phyloP scores from a whole-genome alignment of 148 eudicot genomes.

The Hydrangea macrophylla region DNA sequence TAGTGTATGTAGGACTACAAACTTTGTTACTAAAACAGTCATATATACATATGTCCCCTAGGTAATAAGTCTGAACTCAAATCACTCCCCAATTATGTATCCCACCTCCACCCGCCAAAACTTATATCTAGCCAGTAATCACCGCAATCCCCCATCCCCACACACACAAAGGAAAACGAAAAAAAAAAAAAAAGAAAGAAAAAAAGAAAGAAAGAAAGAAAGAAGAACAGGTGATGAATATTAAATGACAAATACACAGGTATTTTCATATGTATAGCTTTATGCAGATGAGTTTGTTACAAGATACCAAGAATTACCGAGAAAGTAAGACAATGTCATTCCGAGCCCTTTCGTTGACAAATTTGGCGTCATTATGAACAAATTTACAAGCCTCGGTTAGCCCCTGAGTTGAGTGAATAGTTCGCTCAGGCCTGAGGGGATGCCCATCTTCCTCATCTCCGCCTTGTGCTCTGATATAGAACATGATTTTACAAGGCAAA shows the following conservation, averaged over 20 bases:
- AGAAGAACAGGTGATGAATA: no score
- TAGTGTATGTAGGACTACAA: no score
- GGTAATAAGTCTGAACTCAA: not conserved
- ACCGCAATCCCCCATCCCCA: not conserved
- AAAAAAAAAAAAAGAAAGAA: no score
- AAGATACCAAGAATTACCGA: constrained; percentile 44
- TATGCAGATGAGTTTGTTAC: constrained; percentile 7
- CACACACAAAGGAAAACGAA: no score
- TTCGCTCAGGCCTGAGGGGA: constrained; percentile 25
- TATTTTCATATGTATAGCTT: no score
- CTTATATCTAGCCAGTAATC: no score
- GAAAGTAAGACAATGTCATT: constrained; percentile 88
- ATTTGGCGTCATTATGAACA: constrained; percentile 81
- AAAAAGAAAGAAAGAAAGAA: no score
- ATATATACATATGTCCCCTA: not conserved
- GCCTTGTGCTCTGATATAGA: constrained; percentile 34
- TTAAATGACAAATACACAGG: no score
- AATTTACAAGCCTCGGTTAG: constrained; percentile 73
- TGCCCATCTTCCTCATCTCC: constrained; percentile 35
- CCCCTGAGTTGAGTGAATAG: constrained; percentile 39
- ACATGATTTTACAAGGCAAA: constrained; percentile 8
- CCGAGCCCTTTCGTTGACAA: constrained; percentile 82
- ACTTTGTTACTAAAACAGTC: not conserved
- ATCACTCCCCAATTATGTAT: no score
- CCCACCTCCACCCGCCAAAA: no score